Percentiles rank a stretch among this genome's conserved stretches.
phyloP scores from a whole-genome alignment of 73 alveolate genomes.

The Blepharisma japonicum region DNA sequence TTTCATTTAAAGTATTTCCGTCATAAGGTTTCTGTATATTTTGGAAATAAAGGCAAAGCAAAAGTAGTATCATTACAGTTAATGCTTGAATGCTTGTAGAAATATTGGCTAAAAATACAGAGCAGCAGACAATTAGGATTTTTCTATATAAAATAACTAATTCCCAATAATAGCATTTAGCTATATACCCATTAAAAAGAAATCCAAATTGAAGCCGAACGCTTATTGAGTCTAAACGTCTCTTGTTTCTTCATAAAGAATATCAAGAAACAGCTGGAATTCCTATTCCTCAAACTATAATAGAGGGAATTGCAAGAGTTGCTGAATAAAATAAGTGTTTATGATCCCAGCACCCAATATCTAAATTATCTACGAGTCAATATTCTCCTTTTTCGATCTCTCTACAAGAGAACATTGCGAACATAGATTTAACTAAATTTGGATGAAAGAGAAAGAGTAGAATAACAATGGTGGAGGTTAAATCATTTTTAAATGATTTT shows the following conservation, averaged over 20 bases:
- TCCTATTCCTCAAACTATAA: conserved; percentile 34
- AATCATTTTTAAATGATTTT: conserved; percentile 32
- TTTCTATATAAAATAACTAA: conserved; percentile 56
- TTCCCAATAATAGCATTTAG: conserved; percentile 58
- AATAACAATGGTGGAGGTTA: conserved; percentile 48
- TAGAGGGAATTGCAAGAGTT: conserved; percentile 49
- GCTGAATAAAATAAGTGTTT: conserved; percentile 16
- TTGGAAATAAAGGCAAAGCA: not conserved
- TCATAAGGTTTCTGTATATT: not conserved
- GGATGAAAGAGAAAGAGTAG: conserved; percentile 55
- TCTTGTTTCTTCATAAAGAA: not conserved
- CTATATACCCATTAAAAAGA: conserved; percentile 54
- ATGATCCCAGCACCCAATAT: conserved; percentile 44
- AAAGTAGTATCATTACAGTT: not conserved
- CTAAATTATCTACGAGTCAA: conserved; percentile 35
- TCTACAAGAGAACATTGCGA: conserved; percentile 54
- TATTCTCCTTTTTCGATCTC: conserved; percentile 42
- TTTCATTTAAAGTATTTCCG: not conserved
- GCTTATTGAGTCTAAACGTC: not conserved
- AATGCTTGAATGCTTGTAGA: not conserved
- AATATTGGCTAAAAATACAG: conserved; percentile 35
- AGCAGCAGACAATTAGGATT: conserved; percentile 34
- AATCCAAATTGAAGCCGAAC: conserved; percentile 59
- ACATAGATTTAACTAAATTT: conserved; percentile 43
- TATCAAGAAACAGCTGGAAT: not conserved